Evolutionary conservation across 768 basidiomycete genomes (phyloP).

Genomic region (Agrocybe pediades): DNA sequence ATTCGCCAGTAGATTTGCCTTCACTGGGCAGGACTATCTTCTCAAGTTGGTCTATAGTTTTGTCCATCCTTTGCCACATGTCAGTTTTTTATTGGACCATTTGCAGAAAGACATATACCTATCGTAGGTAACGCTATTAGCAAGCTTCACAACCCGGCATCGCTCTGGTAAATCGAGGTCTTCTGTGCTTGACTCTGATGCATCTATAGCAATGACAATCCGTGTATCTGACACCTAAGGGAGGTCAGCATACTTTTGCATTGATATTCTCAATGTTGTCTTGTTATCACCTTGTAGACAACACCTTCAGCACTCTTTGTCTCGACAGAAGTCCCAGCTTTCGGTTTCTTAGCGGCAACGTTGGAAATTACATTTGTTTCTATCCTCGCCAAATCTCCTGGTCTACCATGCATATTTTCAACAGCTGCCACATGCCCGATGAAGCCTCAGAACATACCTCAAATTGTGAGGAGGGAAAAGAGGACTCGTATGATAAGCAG

Average conservation of each 20-base stretch:
- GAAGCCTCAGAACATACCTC: conserved; percentile 44
- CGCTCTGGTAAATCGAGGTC: conserved; percentile 84
- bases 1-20: conserved; percentile 43
- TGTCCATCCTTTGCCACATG: conserved; percentile 98
- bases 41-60: conserved; percentile 71
- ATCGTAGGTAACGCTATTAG: conserved; percentile 91
- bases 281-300: conserved; percentile 71
- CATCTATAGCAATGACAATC: conserved; percentile 79
- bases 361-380: conserved; percentile 63
- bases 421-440: conserved; percentile 3
- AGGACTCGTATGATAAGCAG: conserved; percentile 72
- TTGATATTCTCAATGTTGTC: background rate
- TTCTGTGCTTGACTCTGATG: conserved; percentile 55
- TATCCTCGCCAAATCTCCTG: conserved; percentile 88
- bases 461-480: conserved; percentile 87
- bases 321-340: conserved; percentile 38
- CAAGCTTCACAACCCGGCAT: conserved; percentile 84
- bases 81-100: too few species aligned
- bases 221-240: conserved; percentile 75
- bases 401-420: conserved; percentile 42
- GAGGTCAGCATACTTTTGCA: conserved; percentile 1
- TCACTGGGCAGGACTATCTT: conserved; percentile 28
- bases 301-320: conserved; percentile 70
- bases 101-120: conserved; percentile 55
- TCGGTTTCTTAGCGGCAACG: conserved; percentile 43